These are phyloP conservation scores for Blastobotrys robertii DNA, from an alignment of 805 yeast species.

Conservation along the genomic window DNA sequence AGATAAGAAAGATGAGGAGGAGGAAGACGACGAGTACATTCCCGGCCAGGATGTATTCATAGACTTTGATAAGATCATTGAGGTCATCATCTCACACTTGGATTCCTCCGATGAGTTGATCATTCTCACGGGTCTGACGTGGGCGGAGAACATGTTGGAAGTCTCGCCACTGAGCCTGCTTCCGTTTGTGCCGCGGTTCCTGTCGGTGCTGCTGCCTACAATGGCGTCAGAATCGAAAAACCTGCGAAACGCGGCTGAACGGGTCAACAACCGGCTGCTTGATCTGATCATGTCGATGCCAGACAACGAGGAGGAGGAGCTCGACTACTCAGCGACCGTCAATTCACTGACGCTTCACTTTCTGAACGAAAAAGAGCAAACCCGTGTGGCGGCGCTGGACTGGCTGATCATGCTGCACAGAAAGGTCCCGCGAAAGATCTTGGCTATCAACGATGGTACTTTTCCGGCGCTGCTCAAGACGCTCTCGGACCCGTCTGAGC, in stretches of 20 bases:
- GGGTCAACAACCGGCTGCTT: constrained; percentile 49
- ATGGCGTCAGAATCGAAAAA: constrained; percentile 43
- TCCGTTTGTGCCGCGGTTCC: constrained; percentile 62
- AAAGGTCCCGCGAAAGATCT: constrained; percentile 49
- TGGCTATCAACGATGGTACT: constrained; percentile 43
- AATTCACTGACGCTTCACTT: constrained; percentile 66
- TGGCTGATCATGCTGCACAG: constrained; percentile 81
- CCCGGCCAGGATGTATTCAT: constrained; percentile 77
- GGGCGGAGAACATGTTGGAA: constrained; percentile 68
- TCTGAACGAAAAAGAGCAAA: constrained; percentile 64
- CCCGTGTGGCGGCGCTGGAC: constrained; percentile 75
- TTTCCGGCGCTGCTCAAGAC: constrained; percentile 73
- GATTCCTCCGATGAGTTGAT: constrained; percentile 67
- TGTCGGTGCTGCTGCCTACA: constrained; percentile 56
- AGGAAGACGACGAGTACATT: constrained; percentile 47
- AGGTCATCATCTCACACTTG: constrained; percentile 70
- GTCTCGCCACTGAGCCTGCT: constrained; percentile 70
- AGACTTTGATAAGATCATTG: constrained; percentile 71
- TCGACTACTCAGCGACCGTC: constrained; percentile 52
- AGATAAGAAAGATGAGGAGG: constrained; percentile 22
- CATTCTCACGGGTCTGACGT: constrained; percentile 66
- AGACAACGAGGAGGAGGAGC: constrained; percentile 14
- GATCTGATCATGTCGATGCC: constrained; percentile 39
- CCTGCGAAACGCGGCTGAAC: constrained; percentile 44
- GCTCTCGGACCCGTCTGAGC: constrained; percentile 61